Percentiles rank a stretch among this genome's conserved stretches.
Evolutionary conservation across 2,329 filamentous ascomycete species (phyloP).

Genomic region (Ascochyta clinopodiicola): DNA sequence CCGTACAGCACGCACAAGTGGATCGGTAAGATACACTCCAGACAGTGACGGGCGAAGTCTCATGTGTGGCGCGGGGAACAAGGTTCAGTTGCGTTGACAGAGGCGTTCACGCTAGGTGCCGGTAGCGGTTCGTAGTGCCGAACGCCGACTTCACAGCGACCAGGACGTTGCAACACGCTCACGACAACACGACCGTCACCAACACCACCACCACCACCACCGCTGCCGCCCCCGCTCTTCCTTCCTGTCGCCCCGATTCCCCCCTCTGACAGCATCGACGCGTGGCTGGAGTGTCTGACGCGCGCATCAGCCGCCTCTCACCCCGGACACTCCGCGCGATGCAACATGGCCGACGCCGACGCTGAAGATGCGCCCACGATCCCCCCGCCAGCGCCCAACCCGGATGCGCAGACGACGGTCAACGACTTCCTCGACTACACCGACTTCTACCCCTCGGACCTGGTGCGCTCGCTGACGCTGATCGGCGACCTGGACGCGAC

Average conservation of each 20-base stretch:
- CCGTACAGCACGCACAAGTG: too few relatives aligned
- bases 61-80: too few relatives aligned
- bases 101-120: too few relatives aligned
- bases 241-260: constrained; percentile 37
- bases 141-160: too few relatives aligned
- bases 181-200: not conserved
- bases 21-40: too few relatives aligned
- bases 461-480: constrained; percentile 67
- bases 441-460: constrained; percentile 70
- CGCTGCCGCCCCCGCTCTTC: constrained; percentile 18
- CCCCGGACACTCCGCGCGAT: constrained; percentile 38
- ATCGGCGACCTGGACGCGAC: constrained; percentile 60
- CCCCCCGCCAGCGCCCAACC: constrained; percentile 58
- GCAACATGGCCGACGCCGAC: constrained; percentile 42
- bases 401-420: constrained; percentile 69
- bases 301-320: constrained; percentile 43
- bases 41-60: too few relatives aligned
- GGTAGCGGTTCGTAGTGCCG: too few relatives aligned
- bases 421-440: constrained; percentile 74
- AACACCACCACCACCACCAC: constrained; percentile 6
- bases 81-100: too few relatives aligned
- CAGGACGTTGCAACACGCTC: not conserved
- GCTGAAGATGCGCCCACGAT: constrained; percentile 43
- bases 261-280: constrained; percentile 40
- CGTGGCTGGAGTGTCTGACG: constrained; percentile 49